phyloP scores from a whole-genome alignment of 1,284 basidiomycete genomes.

The Ganoderma sinense region DNA sequence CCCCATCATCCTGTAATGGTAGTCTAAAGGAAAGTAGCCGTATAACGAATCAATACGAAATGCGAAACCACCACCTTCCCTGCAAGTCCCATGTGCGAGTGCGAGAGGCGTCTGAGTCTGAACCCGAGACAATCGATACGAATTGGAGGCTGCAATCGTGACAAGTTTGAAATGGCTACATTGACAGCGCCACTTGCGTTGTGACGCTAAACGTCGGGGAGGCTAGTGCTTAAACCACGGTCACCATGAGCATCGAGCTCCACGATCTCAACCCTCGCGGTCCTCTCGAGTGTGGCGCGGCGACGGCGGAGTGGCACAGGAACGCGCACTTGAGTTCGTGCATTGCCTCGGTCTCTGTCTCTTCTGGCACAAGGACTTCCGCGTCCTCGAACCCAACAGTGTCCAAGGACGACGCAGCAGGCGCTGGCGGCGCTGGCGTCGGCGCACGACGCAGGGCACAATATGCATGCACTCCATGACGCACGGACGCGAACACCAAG shows the following conservation, averaged over 20 bases:
- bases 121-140: not conserved
- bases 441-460: not conserved
- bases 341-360: not conserved
- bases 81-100: not conserved
- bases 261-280: constrained; percentile 2
- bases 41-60: constrained; percentile 34
- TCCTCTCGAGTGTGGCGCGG: constrained; percentile 6
- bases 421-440: not conserved
- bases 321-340: not conserved
- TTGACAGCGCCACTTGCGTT: constrained; percentile 22
- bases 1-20: constrained; percentile 34
- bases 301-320: constrained; percentile 22
- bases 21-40: constrained; percentile 38
- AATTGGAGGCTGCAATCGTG: not conserved
- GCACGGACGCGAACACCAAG: not conserved
- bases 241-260: constrained; percentile 1
- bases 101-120: not conserved
- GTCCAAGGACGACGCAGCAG: not conserved
- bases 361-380: not conserved
- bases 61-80: constrained; percentile 19
- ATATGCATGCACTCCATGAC: not conserved
- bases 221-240: constrained; percentile 2
- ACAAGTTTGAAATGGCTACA: not conserved
- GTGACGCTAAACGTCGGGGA: not conserved
- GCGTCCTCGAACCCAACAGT: not conserved